Conservation (phyloP, 305 asterid genomes). For the Fraxinus paxiana region DNA sequence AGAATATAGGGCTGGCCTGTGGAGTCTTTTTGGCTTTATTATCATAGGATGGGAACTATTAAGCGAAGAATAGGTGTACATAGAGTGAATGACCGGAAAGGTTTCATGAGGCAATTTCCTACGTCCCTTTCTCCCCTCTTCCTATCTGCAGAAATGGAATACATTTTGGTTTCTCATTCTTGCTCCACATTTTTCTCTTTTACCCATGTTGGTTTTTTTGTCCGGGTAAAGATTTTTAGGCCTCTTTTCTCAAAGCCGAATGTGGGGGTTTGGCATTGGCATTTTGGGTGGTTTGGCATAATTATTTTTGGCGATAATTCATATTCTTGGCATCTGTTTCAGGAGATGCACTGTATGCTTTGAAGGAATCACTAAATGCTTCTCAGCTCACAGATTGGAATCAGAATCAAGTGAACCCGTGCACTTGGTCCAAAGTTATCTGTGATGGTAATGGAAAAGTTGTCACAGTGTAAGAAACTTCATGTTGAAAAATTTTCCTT, state of each 20-base stretch:
- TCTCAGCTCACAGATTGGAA: slow-evolving; percentile 86
- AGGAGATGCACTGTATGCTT: slow-evolving; percentile 73
- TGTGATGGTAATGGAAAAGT: slow-evolving; percentile 60
- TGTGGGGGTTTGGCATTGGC: background rate
- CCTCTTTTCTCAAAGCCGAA: background rate
- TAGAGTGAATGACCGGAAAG: background rate
- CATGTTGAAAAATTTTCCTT: background rate
- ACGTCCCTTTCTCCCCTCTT: background rate
- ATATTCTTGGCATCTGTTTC: slow-evolving; percentile 13
- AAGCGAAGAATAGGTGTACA: background rate
- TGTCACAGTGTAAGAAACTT: slow-evolving; percentile 58
- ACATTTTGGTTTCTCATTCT: background rate
- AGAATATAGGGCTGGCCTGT: background rate
- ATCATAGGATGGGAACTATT: background rate
- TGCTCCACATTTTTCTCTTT: background rate
- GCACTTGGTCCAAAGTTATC: slow-evolving; percentile 83
- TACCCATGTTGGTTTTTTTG: background rate
- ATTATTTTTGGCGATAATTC: slow-evolving; percentile 1
- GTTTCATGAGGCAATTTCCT: background rate
- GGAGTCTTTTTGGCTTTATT: background rate
- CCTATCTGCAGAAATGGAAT: background rate
- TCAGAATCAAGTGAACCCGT: slow-evolving; percentile 72
- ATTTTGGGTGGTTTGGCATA: background rate
- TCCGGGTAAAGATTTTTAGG: background rate
- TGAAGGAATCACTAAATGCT: slow-evolving; percentile 66